These are phyloP conservation scores for Nakaseomyces delphensis DNA, from an alignment of 1,139 yeast species.

Conservation along the genomic window DNA sequence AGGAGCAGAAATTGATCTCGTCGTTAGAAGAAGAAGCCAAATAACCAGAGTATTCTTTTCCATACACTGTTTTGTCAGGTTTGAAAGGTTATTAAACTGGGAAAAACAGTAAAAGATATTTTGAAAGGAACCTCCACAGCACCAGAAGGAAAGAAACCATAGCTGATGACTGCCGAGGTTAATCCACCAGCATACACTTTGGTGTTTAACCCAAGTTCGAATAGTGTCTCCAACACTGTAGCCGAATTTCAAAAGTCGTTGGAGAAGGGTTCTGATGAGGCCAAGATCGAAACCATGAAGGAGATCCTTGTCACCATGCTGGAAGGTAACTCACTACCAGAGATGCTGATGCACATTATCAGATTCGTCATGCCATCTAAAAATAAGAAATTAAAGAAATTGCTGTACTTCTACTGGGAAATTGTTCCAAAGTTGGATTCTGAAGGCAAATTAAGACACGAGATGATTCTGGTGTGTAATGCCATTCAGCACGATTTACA, in stretches of 20 bases:
- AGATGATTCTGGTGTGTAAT: conserved; percentile 96
- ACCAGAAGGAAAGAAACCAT: conserved; percentile 7
- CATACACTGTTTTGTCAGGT: too few species aligned
- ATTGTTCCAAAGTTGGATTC: conserved; percentile 86
- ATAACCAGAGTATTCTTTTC: too few species aligned
- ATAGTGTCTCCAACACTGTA: conserved; percentile 54
- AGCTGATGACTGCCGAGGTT: conserved; percentile 18
- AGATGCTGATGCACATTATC: conserved; percentile 90
- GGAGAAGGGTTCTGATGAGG: conserved; percentile 86
- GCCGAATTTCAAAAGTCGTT: conserved; percentile 70
- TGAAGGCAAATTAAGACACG: conserved; percentile 90
- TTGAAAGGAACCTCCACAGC: neutral
- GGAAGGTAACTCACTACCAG: conserved; percentile 93
- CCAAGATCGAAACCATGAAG: conserved; percentile 85
- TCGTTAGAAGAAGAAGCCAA: too few species aligned
- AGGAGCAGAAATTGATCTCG: too few species aligned
- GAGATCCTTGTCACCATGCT: conserved; percentile 76
- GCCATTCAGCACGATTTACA: conserved; percentile 96
- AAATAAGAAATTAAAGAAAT: conserved; percentile 82
- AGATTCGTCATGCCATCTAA: conserved; percentile 95
- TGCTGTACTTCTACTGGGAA: conserved; percentile 96
- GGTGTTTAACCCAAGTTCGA: conserved; percentile 66
- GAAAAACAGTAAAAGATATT: too few species aligned
- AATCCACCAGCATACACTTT: conserved; percentile 51
- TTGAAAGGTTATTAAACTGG: too few species aligned